A percentile compares a stretch with the other conserved stretches of the same genome.
These are phyloP conservation scores for Pseudogymnoascus sp. DNA, from an alignment of 2,329 filamentous ascomycete genomes.

Conservation along the genomic window DNA sequence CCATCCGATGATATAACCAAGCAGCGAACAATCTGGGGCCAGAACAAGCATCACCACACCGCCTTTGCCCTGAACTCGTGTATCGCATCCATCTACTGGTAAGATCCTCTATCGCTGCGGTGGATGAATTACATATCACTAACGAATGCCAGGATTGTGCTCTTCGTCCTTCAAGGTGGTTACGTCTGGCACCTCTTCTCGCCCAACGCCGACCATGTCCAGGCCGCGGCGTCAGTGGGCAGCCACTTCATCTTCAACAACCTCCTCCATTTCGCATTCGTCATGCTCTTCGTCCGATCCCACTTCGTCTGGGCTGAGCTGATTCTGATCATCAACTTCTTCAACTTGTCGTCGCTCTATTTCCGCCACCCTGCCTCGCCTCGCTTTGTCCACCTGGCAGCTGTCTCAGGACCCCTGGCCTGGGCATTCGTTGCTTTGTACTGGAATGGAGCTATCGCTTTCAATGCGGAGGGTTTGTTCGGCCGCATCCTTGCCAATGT, in stretches of 20 bases:
- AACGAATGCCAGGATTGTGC: conserved; percentile 46
- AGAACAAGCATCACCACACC: conserved; percentile 58
- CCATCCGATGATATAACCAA: conserved; percentile 53
- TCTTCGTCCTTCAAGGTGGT: conserved; percentile 66
- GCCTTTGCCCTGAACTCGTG: conserved; percentile 66
- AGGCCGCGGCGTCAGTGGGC: conserved; percentile 66
- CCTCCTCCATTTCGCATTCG: conserved; percentile 69
- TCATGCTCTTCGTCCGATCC: conserved; percentile 71
- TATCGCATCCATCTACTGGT: conserved; percentile 69
- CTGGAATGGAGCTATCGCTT: conserved; percentile 79
- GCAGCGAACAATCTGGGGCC: conserved; percentile 62
- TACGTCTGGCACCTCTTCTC: conserved; percentile 74
- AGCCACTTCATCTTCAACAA: conserved; percentile 83
- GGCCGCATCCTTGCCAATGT: conserved; percentile 78
- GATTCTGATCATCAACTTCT: conserved; percentile 68
- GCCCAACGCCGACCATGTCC: conserved; percentile 50
- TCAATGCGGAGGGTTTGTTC: conserved; percentile 57
- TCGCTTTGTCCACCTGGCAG: conserved; percentile 66
- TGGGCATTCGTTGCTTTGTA: conserved; percentile 83
- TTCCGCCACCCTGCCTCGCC: conserved; percentile 68
- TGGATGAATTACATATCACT: background rate
- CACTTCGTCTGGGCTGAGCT: conserved; percentile 70
- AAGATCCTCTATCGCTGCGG: conserved; percentile 19
- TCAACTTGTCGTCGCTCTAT: conserved; percentile 71
- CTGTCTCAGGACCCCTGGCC: conserved; percentile 67